These are phyloP conservation scores for Fusarium domesticum DNA, from an alignment of 2,329 filamentous ascomycete genomes.

Conservation along the genomic window DNA sequence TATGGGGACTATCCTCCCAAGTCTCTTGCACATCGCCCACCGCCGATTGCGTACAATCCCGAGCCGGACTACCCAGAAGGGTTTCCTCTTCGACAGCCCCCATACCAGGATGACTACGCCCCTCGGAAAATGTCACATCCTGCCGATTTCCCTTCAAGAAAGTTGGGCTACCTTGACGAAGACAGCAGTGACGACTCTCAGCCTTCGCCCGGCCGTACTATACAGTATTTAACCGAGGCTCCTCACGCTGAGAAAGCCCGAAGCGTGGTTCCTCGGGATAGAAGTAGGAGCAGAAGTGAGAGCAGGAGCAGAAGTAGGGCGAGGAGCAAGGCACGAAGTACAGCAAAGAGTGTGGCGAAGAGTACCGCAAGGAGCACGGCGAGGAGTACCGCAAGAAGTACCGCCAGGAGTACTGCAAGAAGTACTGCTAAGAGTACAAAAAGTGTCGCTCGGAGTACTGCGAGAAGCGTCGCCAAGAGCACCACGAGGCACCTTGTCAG, in stretches of 20 bases:
- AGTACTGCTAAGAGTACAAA: constrained; percentile 16
- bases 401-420: constrained; percentile 16
- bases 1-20: constrained; percentile 21
- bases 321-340: constrained; percentile 16
- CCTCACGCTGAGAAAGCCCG: constrained; percentile 22
- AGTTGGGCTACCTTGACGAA: constrained; percentile 27
- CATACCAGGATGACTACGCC: constrained; percentile 17
- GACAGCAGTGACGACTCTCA: constrained; percentile 27
- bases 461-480: background rate
- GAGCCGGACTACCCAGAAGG: constrained; percentile 18
- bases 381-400: constrained; percentile 15
- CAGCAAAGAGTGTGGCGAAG: constrained; percentile 15
- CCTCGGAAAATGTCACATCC: constrained; percentile 24
- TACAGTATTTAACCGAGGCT: constrained; percentile 25
- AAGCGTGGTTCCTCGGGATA: constrained; percentile 6
- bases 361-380: constrained; percentile 19
- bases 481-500: constrained; percentile 22
- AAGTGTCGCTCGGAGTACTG: no score
- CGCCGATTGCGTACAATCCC: no score
- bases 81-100: constrained; percentile 20
- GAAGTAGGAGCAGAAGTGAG: background rate
- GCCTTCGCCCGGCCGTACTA: constrained; percentile 14
- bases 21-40: constrained; percentile 2
- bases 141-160: constrained; percentile 21
- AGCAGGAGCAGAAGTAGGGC: constrained; percentile 19